phyloP scores from a whole-genome alignment of 2,329 filamentous ascomycete species.

The Tolypocladium amazonense region DNA sequence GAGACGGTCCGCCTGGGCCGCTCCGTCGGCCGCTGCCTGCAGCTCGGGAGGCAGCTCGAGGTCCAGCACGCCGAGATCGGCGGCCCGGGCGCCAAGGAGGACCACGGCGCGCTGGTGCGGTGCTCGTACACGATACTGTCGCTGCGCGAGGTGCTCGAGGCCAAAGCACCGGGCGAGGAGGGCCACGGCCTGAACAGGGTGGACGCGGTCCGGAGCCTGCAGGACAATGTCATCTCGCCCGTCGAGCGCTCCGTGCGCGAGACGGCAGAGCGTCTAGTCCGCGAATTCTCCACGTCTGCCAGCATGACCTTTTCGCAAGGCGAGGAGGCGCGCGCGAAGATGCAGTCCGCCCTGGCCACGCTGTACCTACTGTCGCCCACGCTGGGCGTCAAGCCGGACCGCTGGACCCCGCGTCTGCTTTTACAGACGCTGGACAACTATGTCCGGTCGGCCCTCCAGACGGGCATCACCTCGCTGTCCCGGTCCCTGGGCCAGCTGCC shows the following conservation, averaged over 20 bases:
- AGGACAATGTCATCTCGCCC: slow-evolving; percentile 57
- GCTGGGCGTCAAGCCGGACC: slow-evolving; percentile 38
- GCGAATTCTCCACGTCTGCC: slow-evolving; percentile 64
- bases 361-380: slow-evolving; percentile 75
- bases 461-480: slow-evolving; percentile 63
- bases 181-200: slow-evolving; percentile 67
- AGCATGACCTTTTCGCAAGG: slow-evolving; percentile 49
- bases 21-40: slow-evolving; percentile 66
- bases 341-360: slow-evolving; percentile 62
- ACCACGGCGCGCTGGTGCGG: slow-evolving; percentile 69
- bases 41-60: slow-evolving; percentile 77
- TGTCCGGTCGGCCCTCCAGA: slow-evolving; percentile 69
- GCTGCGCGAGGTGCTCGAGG: slow-evolving; percentile 61
- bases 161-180: slow-evolving; percentile 59
- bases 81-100: slow-evolving; percentile 44
- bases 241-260: slow-evolving; percentile 65
- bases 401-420: slow-evolving; percentile 58
- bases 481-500: slow-evolving; percentile 72
- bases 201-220: slow-evolving; percentile 59
- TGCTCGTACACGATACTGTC: slow-evolving; percentile 71
- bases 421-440: slow-evolving; percentile 71
- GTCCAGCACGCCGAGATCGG: slow-evolving; percentile 63
- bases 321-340: slow-evolving; percentile 65
- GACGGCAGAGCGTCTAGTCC: slow-evolving; percentile 65
- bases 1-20: slow-evolving; percentile 69